These are phyloP conservation scores for Coemansia erecta DNA, from an alignment of 192 early-diverging fungal genomes.

Conservation along the genomic window DNA sequence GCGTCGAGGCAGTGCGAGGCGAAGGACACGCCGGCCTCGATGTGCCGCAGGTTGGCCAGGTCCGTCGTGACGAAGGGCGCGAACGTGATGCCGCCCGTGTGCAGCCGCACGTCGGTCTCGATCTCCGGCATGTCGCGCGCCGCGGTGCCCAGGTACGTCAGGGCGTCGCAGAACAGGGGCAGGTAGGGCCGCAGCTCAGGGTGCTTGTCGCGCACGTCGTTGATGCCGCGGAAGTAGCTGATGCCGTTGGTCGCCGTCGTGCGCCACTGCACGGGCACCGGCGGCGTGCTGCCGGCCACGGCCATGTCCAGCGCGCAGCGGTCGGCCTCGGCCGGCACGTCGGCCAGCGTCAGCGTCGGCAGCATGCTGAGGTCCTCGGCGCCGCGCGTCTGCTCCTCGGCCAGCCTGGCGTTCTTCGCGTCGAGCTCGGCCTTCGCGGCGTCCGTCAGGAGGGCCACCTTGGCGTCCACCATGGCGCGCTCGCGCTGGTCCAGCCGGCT, in stretches of 20 bases:
- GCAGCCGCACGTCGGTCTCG: conserved; percentile 80
- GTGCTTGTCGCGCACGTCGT: conserved; percentile 62
- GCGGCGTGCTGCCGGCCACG: conserved; percentile 33
- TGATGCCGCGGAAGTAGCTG: conserved; percentile 80
- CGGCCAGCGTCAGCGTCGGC: conserved; percentile 78
- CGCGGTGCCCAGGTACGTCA: conserved; percentile 66
- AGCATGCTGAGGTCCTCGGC: conserved; percentile 76
- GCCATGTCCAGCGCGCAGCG: conserved; percentile 57
- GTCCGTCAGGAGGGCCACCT: conserved; percentile 61
- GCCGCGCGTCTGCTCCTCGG: conserved; percentile 65
- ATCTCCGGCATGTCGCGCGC: conserved; percentile 72
- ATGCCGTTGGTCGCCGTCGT: conserved; percentile 85
- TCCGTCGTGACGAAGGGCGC: conserved; percentile 64
- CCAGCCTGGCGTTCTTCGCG: conserved; percentile 64
- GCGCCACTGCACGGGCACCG: conserved; percentile 69
- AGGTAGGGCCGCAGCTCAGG: conserved; percentile 68
- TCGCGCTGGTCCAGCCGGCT: conserved; percentile 62
- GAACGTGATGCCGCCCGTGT: conserved; percentile 83
- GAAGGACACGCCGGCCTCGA: conserved; percentile 64
- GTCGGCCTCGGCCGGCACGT: conserved; percentile 61
- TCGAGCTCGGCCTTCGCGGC: conserved; percentile 62
- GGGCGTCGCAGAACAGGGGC: conserved; percentile 71
- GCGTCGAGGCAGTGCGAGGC: conserved; percentile 68
- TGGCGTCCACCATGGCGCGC: conserved; percentile 60
- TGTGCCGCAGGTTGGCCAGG: conserved; percentile 61